Conservation (phyloP, 2,329 filamentous ascomycete genomes). For the Periconia macrospinosa region DNA sequence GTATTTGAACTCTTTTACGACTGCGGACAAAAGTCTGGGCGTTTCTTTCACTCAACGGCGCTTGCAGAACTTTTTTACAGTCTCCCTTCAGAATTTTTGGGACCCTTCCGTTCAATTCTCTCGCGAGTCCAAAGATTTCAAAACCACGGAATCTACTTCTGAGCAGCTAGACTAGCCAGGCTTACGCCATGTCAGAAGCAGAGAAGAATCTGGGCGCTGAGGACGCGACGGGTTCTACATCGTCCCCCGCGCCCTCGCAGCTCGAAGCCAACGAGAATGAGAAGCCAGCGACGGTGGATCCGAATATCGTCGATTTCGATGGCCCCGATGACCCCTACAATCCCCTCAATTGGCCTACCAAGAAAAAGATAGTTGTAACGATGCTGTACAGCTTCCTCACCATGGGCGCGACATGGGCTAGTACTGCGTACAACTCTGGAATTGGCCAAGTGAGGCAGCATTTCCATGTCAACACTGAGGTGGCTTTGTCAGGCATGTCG, state of each 20-base stretch:
- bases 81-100: too few species aligned
- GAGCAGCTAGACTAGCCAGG: too few species aligned
- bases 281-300: not conserved
- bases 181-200: too few species aligned
- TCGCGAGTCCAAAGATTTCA: too few species aligned
- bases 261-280: not conserved
- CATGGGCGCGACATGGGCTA: conserved; percentile 56
- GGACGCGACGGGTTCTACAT: too few species aligned
- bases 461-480: conserved; percentile 47
- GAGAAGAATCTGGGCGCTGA: too few species aligned
- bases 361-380: conserved; percentile 45
- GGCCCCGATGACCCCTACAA: conserved; percentile 47
- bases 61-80: too few species aligned
- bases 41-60: too few species aligned
- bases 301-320: conserved; percentile 52
- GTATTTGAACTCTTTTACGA: too few species aligned
- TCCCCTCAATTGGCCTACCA: conserved; percentile 47
- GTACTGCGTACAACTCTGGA: conserved; percentile 58
- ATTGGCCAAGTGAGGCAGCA: conserved; percentile 53
- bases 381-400: conserved; percentile 62
- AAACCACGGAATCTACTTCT: too few species aligned
- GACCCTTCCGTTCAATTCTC: too few species aligned
- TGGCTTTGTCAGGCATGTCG: conserved; percentile 49
- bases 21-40: too few species aligned
- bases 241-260: not conserved